Base-by-base conservation (phyloP, 2,329 filamentous ascomycete species). In the Clonostachys byssicola region DNA sequence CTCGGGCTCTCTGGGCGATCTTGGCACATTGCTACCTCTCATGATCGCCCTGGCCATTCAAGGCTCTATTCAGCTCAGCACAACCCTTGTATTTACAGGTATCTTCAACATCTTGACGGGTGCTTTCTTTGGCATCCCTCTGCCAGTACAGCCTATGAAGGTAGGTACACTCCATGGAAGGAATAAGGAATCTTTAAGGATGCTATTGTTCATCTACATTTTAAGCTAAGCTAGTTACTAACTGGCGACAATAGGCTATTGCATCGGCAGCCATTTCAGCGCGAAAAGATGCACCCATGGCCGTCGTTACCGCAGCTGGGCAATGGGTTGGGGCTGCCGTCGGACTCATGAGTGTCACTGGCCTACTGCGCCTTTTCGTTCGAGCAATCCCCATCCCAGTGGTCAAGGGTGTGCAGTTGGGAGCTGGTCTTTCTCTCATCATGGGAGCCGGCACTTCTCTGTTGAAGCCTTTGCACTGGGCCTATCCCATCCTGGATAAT, bases 401-500 rank as follows among this genome's bases (percentile, higher is more conserved):
- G 1, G 85, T 97, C 46, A 96, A 95, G 62, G 92, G 92, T 33
- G 96, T 97, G 54, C 94, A 97, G 67, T 82, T 96, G 43, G 92
- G 92, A 36, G 92, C 92, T 5, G 92, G 92, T 2, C 73, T 97
- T 43, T 90, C 87, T 14, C 77, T 97, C 14, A 80, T 91, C 46
- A 77, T 95, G 48, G 87, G 88, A 12, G 89, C 90, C 8, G 90
- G 89, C 4, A 73, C 76, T 1, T 78, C 73, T 42, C 76, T 95
- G 49, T 74, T 94, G 12, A 72, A 77, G 16, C 81, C 82, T 3
- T 73, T 96, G 5, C 71, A 74, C 12, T 95, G 90, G 89, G 68
- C 74, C 2, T 61, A 68, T 5, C 82, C 87, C 0, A 81, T 79
- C 66, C 77, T 85, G 7, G 91, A 96, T 65, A 95, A 95, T 62